phyloP scores from a whole-genome alignment of 2,329 filamentous ascomycete species.

The Gnomoniopsis sp. region DNA sequence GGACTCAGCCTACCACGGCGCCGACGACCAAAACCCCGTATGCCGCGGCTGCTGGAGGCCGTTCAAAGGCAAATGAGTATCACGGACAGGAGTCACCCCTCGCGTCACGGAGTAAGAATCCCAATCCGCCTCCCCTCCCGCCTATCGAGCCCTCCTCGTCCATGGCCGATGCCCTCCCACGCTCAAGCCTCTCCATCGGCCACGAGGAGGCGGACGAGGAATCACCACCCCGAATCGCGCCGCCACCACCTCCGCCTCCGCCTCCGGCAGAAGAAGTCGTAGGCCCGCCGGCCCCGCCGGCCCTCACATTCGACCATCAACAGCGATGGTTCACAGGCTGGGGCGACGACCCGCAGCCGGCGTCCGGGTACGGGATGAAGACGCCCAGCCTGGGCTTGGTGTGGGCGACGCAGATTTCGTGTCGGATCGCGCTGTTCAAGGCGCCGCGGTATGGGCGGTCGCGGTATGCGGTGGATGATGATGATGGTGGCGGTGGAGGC shows the following conservation, averaged over 20 bases:
- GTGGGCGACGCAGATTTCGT: constrained; percentile 86
- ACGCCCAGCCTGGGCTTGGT: constrained; percentile 84
- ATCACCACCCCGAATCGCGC: constrained; percentile 1
- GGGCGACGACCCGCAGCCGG: constrained; percentile 63
- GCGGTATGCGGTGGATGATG: constrained; percentile 32
- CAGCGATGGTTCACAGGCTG: constrained; percentile 95
- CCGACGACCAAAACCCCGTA: constrained; percentile 2
- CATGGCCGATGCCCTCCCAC: constrained; percentile 30
- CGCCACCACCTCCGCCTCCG: constrained; percentile 7
- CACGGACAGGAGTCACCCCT: constrained; percentile 38
- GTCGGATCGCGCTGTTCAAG: constrained; percentile 78
- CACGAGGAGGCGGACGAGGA: constrained; percentile 18
- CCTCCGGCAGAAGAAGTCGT: constrained; percentile 27
- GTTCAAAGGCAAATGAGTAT: background rate
- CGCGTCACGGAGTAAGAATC: constrained; percentile 40
- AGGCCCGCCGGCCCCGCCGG: constrained; percentile 38
- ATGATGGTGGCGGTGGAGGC: constrained; percentile 29
- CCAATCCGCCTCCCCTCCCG: constrained; percentile 25
- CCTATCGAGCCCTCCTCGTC: constrained; percentile 37
- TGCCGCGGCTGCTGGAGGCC: constrained; percentile 6
- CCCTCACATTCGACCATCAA: constrained; percentile 79
- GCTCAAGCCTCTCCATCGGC: constrained; percentile 30
- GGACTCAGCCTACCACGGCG: constrained; percentile 14
- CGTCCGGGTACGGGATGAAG: constrained; percentile 55
- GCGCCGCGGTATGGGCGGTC: constrained; percentile 49